These are phyloP conservation scores for Fusarium stilboides DNA, from an alignment of 2,329 filamentous ascomycete species.

Conservation along the genomic window DNA sequence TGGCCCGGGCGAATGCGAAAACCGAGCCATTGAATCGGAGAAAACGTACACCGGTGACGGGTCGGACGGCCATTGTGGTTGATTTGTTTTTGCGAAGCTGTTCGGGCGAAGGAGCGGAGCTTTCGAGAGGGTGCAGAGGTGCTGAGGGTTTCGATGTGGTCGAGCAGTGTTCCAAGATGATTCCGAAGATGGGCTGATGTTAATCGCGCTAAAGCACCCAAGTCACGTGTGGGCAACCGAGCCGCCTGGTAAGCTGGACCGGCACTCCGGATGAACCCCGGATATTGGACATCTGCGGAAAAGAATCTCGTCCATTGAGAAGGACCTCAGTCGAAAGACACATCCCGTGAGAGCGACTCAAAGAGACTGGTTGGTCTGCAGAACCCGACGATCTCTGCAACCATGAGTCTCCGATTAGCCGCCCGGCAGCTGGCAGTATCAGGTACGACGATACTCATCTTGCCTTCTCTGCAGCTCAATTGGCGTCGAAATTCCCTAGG, in stretches of 20 bases:
- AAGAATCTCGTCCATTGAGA: constrained; percentile 48
- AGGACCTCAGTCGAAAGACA: constrained; percentile 29
- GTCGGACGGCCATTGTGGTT: constrained; percentile 68
- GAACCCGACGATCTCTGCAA: constrained; percentile 41
- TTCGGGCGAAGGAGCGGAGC: constrained; percentile 43
- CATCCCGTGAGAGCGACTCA: constrained; percentile 34
- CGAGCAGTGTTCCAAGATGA: constrained; percentile 47
- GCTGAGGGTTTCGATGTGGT: constrained; percentile 45
- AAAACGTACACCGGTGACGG: constrained; percentile 72
- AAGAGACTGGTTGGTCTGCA: constrained; percentile 44
- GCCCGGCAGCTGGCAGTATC: constrained; percentile 72
- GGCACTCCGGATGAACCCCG: constrained; percentile 46
- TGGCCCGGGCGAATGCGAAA: constrained; percentile 28
- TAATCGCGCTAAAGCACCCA: constrained; percentile 53
- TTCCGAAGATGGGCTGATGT: constrained; percentile 54
- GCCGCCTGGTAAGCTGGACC: constrained; percentile 35
- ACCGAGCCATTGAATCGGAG: constrained; percentile 52
- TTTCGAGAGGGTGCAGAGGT: constrained; percentile 37
- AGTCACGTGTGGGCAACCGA: constrained; percentile 41
- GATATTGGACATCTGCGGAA: constrained; percentile 36
- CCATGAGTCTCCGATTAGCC: constrained; percentile 77
- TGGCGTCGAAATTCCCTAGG: constrained; percentile 25
- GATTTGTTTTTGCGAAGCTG: constrained; percentile 45
- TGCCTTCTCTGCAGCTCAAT: constrained; percentile 33
- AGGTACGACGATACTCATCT: constrained; percentile 62